phyloP scores from a whole-genome alignment of 2,329 filamentous ascomycete genomes.

The Phoma sp. region DNA sequence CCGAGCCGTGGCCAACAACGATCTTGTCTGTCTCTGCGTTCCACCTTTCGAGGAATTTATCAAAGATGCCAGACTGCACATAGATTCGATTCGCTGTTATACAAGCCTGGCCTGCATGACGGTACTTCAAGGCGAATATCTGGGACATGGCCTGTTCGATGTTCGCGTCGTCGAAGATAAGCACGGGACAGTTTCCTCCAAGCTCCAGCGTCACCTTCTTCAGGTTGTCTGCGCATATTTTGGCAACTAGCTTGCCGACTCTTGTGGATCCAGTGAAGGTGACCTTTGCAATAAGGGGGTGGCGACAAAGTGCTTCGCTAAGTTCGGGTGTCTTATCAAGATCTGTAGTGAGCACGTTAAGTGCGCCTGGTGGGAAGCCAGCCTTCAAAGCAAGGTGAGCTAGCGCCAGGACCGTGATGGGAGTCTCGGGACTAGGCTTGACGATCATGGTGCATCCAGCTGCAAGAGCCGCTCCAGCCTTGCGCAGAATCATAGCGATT shows the following conservation, averaged over 20 bases:
- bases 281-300: slow-evolving; percentile 66
- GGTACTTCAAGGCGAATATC: slow-evolving; percentile 59
- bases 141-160: slow-evolving; percentile 59
- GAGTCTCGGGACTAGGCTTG: slow-evolving; percentile 51
- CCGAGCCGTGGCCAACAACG: slow-evolving; percentile 66
- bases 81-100: slow-evolving; percentile 70
- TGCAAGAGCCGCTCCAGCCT: slow-evolving; percentile 70
- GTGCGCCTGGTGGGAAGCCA: slow-evolving; percentile 62
- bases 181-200: slow-evolving; percentile 69
- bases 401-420: slow-evolving; percentile 47
- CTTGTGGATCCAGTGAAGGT: slow-evolving; percentile 65
- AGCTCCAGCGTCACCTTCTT: slow-evolving; percentile 71
- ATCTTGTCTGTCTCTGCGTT: slow-evolving; percentile 61
- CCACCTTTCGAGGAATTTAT: slow-evolving; percentile 61
- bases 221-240: slow-evolving; percentile 63
- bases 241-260: slow-evolving; percentile 67
- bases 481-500: slow-evolving; percentile 70
- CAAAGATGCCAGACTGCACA: slow-evolving; percentile 67
- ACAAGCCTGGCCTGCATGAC: slow-evolving; percentile 69
- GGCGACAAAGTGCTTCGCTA: slow-evolving; percentile 61
- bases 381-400: slow-evolving; percentile 49
- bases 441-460: slow-evolving; percentile 76
- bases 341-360: slow-evolving; percentile 67
- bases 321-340: slow-evolving; percentile 61
- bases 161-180: slow-evolving; percentile 69